A percentile compares a stretch with the other conserved stretches of the same genome.
phyloP scores from a whole-genome alignment of 2,329 filamentous ascomycete genomes.

The Curvularia lunata region DNA sequence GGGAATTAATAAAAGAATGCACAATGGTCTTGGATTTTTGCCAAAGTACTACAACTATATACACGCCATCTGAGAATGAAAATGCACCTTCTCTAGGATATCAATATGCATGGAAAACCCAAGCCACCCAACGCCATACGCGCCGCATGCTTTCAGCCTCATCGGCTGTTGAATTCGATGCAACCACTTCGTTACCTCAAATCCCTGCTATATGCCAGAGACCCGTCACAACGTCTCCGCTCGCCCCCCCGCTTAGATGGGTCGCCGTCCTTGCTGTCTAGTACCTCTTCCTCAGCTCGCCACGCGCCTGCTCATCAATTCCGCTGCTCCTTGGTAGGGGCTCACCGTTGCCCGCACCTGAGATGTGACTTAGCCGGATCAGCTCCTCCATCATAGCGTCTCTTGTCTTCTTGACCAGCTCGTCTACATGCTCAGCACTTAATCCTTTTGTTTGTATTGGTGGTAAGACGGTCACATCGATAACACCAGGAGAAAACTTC shows the following conservation, averaged over 20 bases:
- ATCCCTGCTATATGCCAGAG: background rate
- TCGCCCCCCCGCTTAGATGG: background rate
- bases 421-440: constrained; percentile 45
- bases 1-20: background rate
- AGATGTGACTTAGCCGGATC: constrained; percentile 41
- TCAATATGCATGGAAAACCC: constrained; percentile 15
- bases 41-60: constrained; percentile 9
- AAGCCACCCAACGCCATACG: constrained; percentile 13
- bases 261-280: constrained; percentile 7
- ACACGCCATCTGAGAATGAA: constrained; percentile 8
- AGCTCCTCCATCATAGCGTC: constrained; percentile 49
- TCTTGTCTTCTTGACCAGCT: constrained; percentile 38
- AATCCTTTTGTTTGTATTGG: constrained; percentile 46
- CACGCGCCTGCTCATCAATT: constrained; percentile 19
- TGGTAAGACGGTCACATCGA: constrained; percentile 61
- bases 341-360: constrained; percentile 30
- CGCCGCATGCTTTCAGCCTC: constrained; percentile 11
- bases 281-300: constrained; percentile 39
- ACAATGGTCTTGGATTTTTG: background rate
- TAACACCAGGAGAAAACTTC: constrained; percentile 50
- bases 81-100: constrained; percentile 15
- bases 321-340: constrained; percentile 35
- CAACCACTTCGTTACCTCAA: background rate
- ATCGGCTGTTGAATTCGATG: background rate
- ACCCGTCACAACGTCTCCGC: background rate